These are phyloP conservation scores for Hypoxylon sp. DNA, from an alignment of 2,329 filamentous ascomycete species.

Conservation along the genomic window DNA sequence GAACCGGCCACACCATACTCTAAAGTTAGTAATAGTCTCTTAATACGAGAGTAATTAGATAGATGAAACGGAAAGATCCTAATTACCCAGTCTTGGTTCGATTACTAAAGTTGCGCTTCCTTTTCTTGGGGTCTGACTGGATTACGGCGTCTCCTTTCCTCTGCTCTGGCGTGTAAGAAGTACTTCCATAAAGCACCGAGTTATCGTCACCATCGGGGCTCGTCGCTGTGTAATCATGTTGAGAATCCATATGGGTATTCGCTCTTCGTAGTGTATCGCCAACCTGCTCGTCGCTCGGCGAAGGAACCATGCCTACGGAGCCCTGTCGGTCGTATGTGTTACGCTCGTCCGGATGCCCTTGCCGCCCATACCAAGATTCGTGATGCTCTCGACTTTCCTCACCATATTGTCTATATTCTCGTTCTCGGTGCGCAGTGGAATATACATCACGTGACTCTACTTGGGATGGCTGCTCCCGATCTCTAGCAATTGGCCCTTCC, in stretches of 20 bases:
- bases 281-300: constrained; percentile 66
- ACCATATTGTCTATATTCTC: constrained; percentile 60
- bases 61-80: constrained; percentile 1
- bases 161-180: constrained; percentile 63
- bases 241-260: constrained; percentile 61
- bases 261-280: constrained; percentile 63
- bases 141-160: constrained; percentile 62
- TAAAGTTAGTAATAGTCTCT: constrained; percentile 36
- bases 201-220: constrained; percentile 70
- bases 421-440: constrained; percentile 61
- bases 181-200: constrained; percentile 59
- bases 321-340: constrained; percentile 63
- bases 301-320: constrained; percentile 62
- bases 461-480: constrained; percentile 57
- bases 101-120: constrained; percentile 90
- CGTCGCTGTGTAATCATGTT: constrained; percentile 66
- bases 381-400: constrained; percentile 64
- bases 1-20: constrained; percentile 39
- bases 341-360: constrained; percentile 63
- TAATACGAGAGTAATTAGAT: constrained; percentile 8
- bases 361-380: constrained; percentile 66
- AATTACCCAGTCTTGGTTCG: constrained; percentile 81
- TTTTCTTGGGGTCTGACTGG: constrained; percentile 76
- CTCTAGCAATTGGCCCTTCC: constrained; percentile 52
- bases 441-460: constrained; percentile 61